These are phyloP conservation scores for Cystobasidium slooffiae DNA, from an alignment of 1,284 basidiomycete genomes.

Conservation along the genomic window DNA sequence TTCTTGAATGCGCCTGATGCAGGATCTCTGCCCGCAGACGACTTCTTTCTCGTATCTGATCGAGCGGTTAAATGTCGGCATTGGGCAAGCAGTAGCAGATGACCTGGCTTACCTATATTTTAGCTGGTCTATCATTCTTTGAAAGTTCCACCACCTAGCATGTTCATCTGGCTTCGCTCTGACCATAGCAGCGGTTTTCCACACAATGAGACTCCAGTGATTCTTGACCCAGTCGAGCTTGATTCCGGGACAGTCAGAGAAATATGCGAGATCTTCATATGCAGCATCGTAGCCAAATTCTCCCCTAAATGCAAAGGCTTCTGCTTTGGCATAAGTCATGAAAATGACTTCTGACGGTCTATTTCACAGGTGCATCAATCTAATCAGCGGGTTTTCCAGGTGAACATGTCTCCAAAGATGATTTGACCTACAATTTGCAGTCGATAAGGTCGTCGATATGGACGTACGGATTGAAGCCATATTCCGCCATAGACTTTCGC, in stretches of 20 bases:
- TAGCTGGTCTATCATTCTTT: slow-evolving; percentile 77
- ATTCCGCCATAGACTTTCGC: slow-evolving; percentile 26
- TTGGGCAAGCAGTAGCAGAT: background rate
- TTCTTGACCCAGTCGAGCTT: slow-evolving; percentile 83
- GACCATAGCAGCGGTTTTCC: slow-evolving; percentile 89
- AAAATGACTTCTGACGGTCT: slow-evolving; percentile 47
- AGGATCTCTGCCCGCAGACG: slow-evolving; percentile 75
- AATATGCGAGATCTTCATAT: slow-evolving; percentile 29
- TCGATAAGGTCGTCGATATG: slow-evolving; percentile 20
- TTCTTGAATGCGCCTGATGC: slow-evolving; percentile 75
- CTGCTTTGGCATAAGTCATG: slow-evolving; percentile 43
- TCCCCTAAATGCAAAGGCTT: slow-evolving; percentile 29
- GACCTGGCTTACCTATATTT: slow-evolving; percentile 70
- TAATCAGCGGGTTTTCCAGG: background rate
- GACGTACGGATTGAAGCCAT: slow-evolving; percentile 16
- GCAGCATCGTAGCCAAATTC: slow-evolving; percentile 39
- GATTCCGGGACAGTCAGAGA: slow-evolving; percentile 59
- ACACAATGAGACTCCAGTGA: slow-evolving; percentile 86
- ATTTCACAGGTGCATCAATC: background rate
- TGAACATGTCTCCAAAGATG: background rate
- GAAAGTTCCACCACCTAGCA: slow-evolving; percentile 74
- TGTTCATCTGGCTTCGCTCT: slow-evolving; percentile 67
- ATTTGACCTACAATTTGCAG: slow-evolving; percentile 5
- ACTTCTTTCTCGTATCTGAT: slow-evolving; percentile 89
- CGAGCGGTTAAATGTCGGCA: background rate